phyloP scores from a whole-genome alignment of 345 rosid genomes.

The Punica granatum region DNA sequence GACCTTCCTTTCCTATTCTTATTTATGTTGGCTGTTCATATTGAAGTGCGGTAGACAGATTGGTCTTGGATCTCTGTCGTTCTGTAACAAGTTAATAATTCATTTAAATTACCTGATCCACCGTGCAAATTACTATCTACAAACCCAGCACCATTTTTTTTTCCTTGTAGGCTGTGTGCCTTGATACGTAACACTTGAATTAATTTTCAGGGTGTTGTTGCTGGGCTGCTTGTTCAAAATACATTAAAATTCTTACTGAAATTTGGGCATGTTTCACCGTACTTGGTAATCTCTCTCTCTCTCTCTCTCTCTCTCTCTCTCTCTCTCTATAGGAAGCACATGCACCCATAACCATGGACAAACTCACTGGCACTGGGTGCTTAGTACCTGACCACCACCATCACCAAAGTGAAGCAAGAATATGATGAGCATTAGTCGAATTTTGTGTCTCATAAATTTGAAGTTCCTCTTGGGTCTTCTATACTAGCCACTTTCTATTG shows the following conservation, averaged over 20 bases:
- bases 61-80: too few species aligned
- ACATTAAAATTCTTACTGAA: conserved; percentile 76
- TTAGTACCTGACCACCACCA: not conserved
- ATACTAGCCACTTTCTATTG: not conserved
- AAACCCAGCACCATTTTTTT: not conserved
- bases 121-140: too few species aligned
- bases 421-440: not conserved
- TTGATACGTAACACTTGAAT: conserved; percentile 8
- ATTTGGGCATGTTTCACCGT: conserved; percentile 84
- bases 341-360: not conserved
- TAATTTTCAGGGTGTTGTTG: conserved; percentile 81
- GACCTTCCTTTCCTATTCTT: not conserved
- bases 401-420: not conserved
- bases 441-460: not conserved
- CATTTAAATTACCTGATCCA: too few species aligned
- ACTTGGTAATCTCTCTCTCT: conserved; percentile 48
- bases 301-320: not conserved
- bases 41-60: too few species aligned
- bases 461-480: not conserved
- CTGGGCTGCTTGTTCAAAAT: conserved; percentile 88
- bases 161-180: not conserved
- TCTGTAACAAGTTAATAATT: too few species aligned
- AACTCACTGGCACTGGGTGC: not conserved
- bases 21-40: not conserved
- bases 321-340: not conserved